Evolutionary conservation across 805 yeast genomes (phyloP).

Genomic region (Saccharomycopsis synnaedendra): DNA sequence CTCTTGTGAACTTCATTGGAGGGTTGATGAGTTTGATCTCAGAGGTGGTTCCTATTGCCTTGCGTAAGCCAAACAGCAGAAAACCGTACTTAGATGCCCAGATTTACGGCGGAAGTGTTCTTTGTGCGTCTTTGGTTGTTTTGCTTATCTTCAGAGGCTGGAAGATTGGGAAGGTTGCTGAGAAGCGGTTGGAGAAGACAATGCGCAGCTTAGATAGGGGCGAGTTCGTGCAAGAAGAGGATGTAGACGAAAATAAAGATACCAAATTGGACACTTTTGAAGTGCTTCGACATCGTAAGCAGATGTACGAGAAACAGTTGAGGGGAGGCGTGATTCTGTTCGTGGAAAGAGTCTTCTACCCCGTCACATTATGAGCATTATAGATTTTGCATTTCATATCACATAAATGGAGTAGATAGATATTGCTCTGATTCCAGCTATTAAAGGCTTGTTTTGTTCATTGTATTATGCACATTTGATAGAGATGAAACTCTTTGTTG

Average conservation of each 20-base stretch:
- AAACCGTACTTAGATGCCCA: slow-evolving; percentile 50
- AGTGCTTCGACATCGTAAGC: not conserved
- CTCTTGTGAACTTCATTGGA: slow-evolving; percentile 19
- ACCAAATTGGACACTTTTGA: not conserved
- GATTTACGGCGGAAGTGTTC: slow-evolving; percentile 43
- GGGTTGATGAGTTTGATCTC: slow-evolving; percentile 22
- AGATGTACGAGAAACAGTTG: no score
- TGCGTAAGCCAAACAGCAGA: slow-evolving; percentile 17
- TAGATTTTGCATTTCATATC: no score
- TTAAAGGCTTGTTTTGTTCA: no score
- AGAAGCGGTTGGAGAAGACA: not conserved
- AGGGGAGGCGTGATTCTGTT: no score
- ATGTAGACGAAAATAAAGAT: not conserved
- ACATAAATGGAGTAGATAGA: no score
- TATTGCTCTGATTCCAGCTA: no score
- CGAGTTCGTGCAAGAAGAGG: not conserved
- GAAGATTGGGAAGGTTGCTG: slow-evolving; percentile 33
- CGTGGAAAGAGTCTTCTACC: no score
- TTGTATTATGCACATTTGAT: no score
- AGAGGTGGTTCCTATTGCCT: slow-evolving; percentile 23
- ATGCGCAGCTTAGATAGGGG: not conserved
- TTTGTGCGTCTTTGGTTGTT: slow-evolving; percentile 31
- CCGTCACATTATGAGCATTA: no score
- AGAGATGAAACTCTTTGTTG: no score
- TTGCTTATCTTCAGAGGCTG: slow-evolving; percentile 40